phyloP scores from a whole-genome alignment of 352 stramenopile genomes.

The Phytophthora macrochlamydospora region DNA sequence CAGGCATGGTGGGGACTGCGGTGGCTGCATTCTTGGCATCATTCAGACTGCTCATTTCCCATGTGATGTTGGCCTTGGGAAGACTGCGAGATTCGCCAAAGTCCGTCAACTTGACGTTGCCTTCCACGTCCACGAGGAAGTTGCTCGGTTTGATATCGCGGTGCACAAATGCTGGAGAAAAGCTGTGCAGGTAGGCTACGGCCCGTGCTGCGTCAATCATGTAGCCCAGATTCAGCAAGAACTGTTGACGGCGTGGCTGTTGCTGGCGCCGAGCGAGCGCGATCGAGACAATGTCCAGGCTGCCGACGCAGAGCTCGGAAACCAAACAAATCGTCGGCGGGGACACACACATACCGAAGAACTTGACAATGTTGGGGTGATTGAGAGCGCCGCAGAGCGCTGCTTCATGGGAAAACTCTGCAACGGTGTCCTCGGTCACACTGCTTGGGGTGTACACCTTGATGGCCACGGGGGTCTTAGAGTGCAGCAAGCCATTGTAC shows the following conservation, averaged over 20 bases:
- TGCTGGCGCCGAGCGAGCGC: slow-evolving; percentile 24
- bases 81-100: slow-evolving; percentile 58
- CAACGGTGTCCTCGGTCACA: slow-evolving; percentile 57
- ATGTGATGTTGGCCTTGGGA: slow-evolving; percentile 41
- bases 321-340: slow-evolving; percentile 68
- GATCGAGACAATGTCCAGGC: slow-evolving; percentile 47
- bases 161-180: slow-evolving; percentile 60
- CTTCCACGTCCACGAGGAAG: slow-evolving; percentile 49
- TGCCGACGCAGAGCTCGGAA: slow-evolving; percentile 58
- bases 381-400: slow-evolving; percentile 50
- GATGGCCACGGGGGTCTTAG: slow-evolving; percentile 50
- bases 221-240: slow-evolving; percentile 58
- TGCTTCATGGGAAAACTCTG: slow-evolving; percentile 60
- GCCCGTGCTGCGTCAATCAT: slow-evolving; percentile 66
- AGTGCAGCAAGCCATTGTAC: slow-evolving; percentile 49
- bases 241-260: slow-evolving; percentile 43
- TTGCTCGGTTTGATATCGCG: slow-evolving; percentile 67
- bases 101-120: slow-evolving; percentile 55
- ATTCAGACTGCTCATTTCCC: slow-evolving; percentile 39
- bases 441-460: slow-evolving; percentile 67
- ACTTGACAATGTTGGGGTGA: slow-evolving; percentile 66
- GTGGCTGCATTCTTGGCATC: slow-evolving; percentile 20
- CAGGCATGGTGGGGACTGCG: slow-evolving; percentile 13
- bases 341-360: slow-evolving; percentile 63
- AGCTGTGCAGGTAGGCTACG: slow-evolving; percentile 65